These are phyloP conservation scores for Chaetoscypha palmicola DNA, from an alignment of 2,329 filamentous ascomycete genomes.

Conservation along the genomic window DNA sequence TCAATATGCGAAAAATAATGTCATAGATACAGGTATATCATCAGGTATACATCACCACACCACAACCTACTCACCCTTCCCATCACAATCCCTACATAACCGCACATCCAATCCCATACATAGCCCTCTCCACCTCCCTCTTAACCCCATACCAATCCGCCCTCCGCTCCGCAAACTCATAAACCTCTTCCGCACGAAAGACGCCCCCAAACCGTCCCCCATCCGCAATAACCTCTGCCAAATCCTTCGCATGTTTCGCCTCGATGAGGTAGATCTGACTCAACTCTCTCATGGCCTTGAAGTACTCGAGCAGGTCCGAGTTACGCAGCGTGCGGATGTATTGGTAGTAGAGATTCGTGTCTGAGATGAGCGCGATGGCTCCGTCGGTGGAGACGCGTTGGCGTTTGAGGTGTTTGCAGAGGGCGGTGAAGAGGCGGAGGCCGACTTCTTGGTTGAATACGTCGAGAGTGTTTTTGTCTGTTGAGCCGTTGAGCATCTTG, in stretches of 20 bases:
- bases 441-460: conserved; percentile 98
- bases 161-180: conserved; percentile 88
- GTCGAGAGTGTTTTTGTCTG: conserved; percentile 95
- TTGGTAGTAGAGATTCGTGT: conserved; percentile 89
- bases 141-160: conserved; percentile 94
- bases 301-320: conserved; percentile 78
- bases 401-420: conserved; percentile 96
- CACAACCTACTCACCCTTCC: no score
- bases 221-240: conserved; percentile 92
- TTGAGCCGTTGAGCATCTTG: conserved; percentile 86
- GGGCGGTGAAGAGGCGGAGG: conserved; percentile 77
- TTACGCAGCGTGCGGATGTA: conserved; percentile 80
- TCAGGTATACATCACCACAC: no score
- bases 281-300: conserved; percentile 82
- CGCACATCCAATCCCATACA: conserved; percentile 89
- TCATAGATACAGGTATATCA: no score
- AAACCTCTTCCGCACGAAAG: conserved; percentile 92
- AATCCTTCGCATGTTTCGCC: conserved; percentile 78
- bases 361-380: conserved; percentile 86
- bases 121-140: conserved; percentile 83
- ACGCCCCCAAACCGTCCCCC: conserved; percentile 83
- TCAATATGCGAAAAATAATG: background rate
- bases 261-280: conserved; percentile 95
- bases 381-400: conserved; percentile 87
- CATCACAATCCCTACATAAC: conserved; percentile 58